Evolutionary conservation across 2,329 filamentous ascomycete species (phyloP).

Genomic region (Epichloe gansuensis): DNA sequence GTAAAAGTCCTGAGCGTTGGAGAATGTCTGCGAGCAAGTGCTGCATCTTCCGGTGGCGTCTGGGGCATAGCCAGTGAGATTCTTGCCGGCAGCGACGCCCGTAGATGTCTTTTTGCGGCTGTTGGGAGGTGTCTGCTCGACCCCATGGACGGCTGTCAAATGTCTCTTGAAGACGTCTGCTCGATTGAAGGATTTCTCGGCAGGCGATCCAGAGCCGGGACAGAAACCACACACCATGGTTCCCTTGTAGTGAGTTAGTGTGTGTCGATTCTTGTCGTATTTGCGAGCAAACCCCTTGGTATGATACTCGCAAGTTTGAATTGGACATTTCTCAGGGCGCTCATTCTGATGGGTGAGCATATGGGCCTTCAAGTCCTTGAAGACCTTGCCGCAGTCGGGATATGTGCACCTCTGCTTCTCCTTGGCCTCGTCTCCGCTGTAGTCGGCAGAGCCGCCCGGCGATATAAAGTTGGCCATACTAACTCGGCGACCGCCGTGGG

Average conservation of each 20-base stretch:
- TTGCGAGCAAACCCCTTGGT: conserved; percentile 86
- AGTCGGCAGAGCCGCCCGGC: conserved; percentile 42
- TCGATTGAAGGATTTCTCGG: conserved; percentile 91
- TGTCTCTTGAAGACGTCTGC: conserved; percentile 95
- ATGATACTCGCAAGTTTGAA: conserved; percentile 84
- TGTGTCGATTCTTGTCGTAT: conserved; percentile 94
- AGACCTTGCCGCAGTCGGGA: conserved; percentile 71
- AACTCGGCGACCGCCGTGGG: conserved; percentile 42
- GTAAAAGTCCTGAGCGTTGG: conserved; percentile 94
- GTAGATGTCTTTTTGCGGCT: conserved; percentile 58
- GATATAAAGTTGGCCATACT: conserved; percentile 62
- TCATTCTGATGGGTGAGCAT: conserved; percentile 90
- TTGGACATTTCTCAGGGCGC: conserved; percentile 88
- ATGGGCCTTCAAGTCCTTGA: conserved; percentile 88
- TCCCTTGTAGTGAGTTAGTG: conserved; percentile 89
- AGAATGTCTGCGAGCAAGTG: conserved; percentile 82
- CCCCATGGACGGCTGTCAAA: conserved; percentile 77
- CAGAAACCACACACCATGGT: conserved; percentile 97
- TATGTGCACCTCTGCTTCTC: conserved; percentile 67
- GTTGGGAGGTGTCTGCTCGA: conserved; percentile 88
- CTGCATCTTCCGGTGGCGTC: conserved; percentile 90
- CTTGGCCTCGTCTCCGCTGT: conserved; percentile 51
- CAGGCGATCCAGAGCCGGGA: conserved; percentile 73
- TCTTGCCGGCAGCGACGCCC: conserved; percentile 40
- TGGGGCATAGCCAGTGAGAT: conserved; percentile 56